phyloP scores from a whole-genome alignment of 805 yeast species.

The Schwanniomyces occidentalis region DNA sequence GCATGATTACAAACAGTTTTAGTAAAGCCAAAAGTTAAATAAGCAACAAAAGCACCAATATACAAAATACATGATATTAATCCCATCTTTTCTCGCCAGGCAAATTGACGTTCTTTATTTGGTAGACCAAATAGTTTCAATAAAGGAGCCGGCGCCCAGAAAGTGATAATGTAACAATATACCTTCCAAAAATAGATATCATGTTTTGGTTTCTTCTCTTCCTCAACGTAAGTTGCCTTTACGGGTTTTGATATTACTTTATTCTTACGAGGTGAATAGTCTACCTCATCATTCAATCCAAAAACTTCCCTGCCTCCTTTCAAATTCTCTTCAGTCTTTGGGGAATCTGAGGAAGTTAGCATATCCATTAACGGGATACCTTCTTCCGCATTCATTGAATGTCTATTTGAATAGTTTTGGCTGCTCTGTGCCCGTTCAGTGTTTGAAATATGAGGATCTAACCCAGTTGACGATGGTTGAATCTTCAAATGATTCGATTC shows the following conservation, averaged over 20 bases:
- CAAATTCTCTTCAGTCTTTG: slow-evolving; percentile 3
- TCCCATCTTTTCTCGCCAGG: slow-evolving; percentile 97
- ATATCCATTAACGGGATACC: slow-evolving; percentile 47
- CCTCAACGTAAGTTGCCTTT: slow-evolving; percentile 8
- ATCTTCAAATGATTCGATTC: slow-evolving; percentile 62
- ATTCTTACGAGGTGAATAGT: slow-evolving; percentile 26
- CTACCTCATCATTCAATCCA: slow-evolving; percentile 63
- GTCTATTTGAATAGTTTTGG: slow-evolving; percentile 2
- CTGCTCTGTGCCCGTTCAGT: slow-evolving; percentile 3
- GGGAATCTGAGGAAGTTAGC: slow-evolving; percentile 12
- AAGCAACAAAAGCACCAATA: slow-evolving; percentile 79
- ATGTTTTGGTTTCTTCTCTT: slow-evolving; percentile 13
- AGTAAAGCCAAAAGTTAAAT: slow-evolving; percentile 88
- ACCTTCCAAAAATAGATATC: slow-evolving; percentile 66
- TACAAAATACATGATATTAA: slow-evolving; percentile 71
- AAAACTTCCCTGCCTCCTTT: slow-evolving; percentile 50
- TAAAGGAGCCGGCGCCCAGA: slow-evolving; percentile 87
- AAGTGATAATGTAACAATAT: slow-evolving; percentile 79
- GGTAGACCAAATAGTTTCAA: slow-evolving; percentile 73
- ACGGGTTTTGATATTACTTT: slow-evolving; percentile 21
- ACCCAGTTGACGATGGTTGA: slow-evolving; percentile 71
- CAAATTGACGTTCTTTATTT: slow-evolving; percentile 80
- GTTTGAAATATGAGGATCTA: slow-evolving; percentile 47
- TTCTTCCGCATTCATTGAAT: slow-evolving; percentile 25
- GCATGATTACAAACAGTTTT: slow-evolving; percentile 66